Conservation (phyloP, 352 stramenopile genomes). For the Chrysophaeum taylorii region DNA sequence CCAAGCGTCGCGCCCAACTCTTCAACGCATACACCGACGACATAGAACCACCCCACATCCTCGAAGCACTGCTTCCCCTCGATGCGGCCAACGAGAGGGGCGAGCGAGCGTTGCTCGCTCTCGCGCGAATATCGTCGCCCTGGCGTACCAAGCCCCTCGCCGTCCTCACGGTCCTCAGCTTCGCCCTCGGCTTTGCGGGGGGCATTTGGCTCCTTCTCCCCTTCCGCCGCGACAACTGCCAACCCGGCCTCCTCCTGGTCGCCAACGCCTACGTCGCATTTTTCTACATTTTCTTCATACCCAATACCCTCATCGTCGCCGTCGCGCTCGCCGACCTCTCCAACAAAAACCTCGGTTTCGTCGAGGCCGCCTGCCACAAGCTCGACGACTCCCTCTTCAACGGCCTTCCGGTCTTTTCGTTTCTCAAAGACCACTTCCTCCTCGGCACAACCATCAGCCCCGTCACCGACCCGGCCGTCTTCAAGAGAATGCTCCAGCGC, state of each 20-base stretch:
- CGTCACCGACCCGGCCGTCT: neutral
- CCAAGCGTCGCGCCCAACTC: neutral
- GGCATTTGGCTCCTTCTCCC: neutral
- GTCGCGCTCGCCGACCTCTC: neutral
- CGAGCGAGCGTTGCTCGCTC: neutral
- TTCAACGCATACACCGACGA: neutral
- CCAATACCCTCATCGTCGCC: neutral
- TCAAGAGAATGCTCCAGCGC: neutral
- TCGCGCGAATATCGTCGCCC: neutral
- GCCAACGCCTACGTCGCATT: constrained; percentile 1
- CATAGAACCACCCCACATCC: neutral
- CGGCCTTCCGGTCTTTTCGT: neutral
- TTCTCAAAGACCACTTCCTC: constrained; percentile 2
- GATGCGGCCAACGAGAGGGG: constrained; percentile 1
- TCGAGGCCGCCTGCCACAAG: neutral
- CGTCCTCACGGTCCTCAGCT: neutral
- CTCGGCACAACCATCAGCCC: neutral
- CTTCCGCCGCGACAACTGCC: neutral
- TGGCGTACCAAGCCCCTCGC: neutral
- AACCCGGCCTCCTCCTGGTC: neutral
- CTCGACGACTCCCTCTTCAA: neutral
- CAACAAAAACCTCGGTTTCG: neutral
- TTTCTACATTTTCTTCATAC: constrained; percentile 12
- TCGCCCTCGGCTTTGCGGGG: neutral
- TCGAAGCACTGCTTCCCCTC: neutral